Base-by-base conservation (phyloP, 2,329 filamentous ascomycete species). In the Cladorrhinum sp. region DNA sequence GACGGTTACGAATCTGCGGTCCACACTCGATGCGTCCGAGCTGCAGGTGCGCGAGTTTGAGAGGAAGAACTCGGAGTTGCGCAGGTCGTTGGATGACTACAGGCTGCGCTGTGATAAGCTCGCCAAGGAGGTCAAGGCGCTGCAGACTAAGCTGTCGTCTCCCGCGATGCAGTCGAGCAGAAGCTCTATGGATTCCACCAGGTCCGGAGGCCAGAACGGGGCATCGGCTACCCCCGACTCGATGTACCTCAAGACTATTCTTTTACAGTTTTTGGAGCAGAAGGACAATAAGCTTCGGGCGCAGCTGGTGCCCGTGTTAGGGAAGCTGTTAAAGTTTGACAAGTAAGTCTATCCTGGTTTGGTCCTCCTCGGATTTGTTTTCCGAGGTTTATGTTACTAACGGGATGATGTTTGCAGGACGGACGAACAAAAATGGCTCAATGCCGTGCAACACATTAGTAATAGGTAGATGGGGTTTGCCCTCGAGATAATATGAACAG, bases 351-450 rank as follows among this genome's bases (percentile, higher is more conserved):
- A 20, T 49, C 29, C 18, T 41, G n/a, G 12, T 7, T 10, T 27
- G 2, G 29, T 27, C 8, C 24, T 20, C 22, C 10, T 57, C 32
- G 13, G 24, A 25, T 29, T 10, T 16, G 20, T 22, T 49, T 45
- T 36, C 20, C n/a, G 49, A 7, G 2, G 12, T 20, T 32, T 23
- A 20, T 16, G 1, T 22, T 9, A 8, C 32, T 41, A 13, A 16
- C 49, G 58, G 67, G 63, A 70, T 67, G 57, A 67, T 57, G 50
- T 23, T 9, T 22, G 8, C 53, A 83, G 81, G 63, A 68, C 74
- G 27, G 92, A 96, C 67, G 90, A 95, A 76, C 88, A 95, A 75
- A 93, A 91, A 75, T 96, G 92, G 91, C 85, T 88, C 75, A 84
- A 87, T 18, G 92, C 89, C 2, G 87, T 96, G 16, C 80, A 84